phyloP scores from a whole-genome alignment of 2,329 filamentous ascomycete species.

The Colletotrichum musae region DNA sequence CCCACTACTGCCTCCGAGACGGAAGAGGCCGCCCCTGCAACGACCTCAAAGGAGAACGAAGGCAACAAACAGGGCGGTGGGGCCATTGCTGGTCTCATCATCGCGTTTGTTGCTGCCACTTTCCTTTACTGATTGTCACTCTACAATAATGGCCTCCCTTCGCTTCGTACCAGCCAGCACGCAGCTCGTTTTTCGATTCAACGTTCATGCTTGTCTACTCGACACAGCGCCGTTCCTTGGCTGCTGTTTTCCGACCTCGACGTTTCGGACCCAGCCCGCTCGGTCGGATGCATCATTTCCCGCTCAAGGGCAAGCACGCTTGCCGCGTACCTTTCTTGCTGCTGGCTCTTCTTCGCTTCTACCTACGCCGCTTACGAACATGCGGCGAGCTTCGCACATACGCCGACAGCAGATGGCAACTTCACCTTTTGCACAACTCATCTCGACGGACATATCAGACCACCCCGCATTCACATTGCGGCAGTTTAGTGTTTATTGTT shows the following conservation, averaged over 20 bases:
- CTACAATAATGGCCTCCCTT: slow-evolving; percentile 38
- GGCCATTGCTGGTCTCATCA: slow-evolving; percentile 67
- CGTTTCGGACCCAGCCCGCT: slow-evolving; percentile 46
- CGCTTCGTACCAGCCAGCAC: slow-evolving; percentile 36
- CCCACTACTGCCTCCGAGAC: slow-evolving; percentile 45
- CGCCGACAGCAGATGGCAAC: slow-evolving; percentile 28
- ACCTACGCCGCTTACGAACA: slow-evolving; percentile 35
- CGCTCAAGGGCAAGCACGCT: slow-evolving; percentile 26
- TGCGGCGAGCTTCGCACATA: slow-evolving; percentile 34
- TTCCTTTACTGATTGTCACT: slow-evolving; percentile 57
- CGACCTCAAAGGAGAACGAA: slow-evolving; percentile 60
- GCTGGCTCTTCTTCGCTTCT: slow-evolving; percentile 40
- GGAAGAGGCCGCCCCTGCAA: slow-evolving; percentile 47
- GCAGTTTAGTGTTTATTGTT: slow-evolving; percentile 43
- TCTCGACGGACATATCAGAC: slow-evolving; percentile 30
- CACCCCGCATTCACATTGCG: slow-evolving; percentile 8
- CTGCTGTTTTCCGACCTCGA: slow-evolving; percentile 48
- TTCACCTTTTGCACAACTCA: slow-evolving; percentile 28
- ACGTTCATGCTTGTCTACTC: slow-evolving; percentile 36
- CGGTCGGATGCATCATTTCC: slow-evolving; percentile 17
- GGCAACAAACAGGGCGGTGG: slow-evolving; percentile 64
- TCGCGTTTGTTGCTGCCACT: slow-evolving; percentile 68
- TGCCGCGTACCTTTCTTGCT: slow-evolving; percentile 29
- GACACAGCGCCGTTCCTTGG: slow-evolving; percentile 28
- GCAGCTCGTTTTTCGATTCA: slow-evolving; percentile 37